phyloP scores from a whole-genome alignment of 805 yeast species.

The Myxozyma geophila region DNA sequence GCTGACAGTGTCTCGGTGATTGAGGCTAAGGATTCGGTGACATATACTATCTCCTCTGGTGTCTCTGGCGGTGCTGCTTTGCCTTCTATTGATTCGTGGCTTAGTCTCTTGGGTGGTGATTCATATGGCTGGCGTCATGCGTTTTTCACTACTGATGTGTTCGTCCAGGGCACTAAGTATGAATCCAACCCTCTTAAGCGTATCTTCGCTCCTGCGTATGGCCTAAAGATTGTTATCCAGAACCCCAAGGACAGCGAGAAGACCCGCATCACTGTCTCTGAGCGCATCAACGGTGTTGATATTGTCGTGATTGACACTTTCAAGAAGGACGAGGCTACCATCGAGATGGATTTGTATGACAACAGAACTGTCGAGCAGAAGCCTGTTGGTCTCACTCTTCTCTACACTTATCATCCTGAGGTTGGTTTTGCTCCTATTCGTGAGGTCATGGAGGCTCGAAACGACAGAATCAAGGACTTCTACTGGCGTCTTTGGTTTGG shows the following conservation, averaged over 20 bases:
- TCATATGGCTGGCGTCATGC: conserved; percentile 89
- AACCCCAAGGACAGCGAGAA: conserved; percentile 57
- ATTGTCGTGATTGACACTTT: conserved; percentile 64
- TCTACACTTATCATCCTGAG: conserved; percentile 76
- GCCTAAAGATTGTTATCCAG: conserved; percentile 65
- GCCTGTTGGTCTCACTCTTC: conserved; percentile 76
- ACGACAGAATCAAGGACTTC: conserved; percentile 89
- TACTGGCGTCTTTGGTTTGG: conserved; percentile 99
- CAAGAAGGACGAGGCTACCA: conserved; percentile 54
- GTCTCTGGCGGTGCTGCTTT: conserved; percentile 41
- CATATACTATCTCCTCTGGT: conserved; percentile 32
- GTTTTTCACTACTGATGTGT: conserved; percentile 72
- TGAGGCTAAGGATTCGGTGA: conserved; percentile 20
- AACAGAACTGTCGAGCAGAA: conserved; percentile 79
- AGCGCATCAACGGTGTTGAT: conserved; percentile 70
- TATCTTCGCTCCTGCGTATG: conserved; percentile 74
- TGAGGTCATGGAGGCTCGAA: conserved; percentile 89
- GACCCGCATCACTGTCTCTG: conserved; percentile 67
- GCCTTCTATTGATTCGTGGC: conserved; percentile 64
- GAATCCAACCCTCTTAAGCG: conserved; percentile 78
- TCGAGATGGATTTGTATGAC: conserved; percentile 79
- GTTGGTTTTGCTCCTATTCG: conserved; percentile 96
- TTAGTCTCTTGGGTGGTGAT: conserved; percentile 77
- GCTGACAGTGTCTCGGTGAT: conserved; percentile 42
- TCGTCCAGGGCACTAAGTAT: conserved; percentile 85